Percentiles rank a stretch among this genome's conserved stretches.
Conservation (phyloP, 2,329 filamentous ascomycete genomes). For the Sodiomyces alkalinus region DNA sequence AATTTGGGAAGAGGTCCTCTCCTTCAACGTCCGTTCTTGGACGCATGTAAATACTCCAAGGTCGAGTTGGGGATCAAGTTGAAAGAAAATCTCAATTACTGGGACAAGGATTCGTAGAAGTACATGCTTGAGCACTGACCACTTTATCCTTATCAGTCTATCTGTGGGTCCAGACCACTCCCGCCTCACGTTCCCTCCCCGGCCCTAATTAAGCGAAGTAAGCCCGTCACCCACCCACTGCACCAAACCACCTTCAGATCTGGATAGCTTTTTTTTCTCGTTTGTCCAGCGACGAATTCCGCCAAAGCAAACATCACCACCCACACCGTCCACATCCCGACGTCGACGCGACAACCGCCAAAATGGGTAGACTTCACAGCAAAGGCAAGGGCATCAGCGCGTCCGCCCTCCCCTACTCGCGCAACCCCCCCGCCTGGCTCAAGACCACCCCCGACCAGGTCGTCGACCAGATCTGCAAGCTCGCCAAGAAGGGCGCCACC, state of each 20-base stretch:
- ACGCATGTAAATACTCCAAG: too few species aligned
- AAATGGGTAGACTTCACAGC: conserved; percentile 96
- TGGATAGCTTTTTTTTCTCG: conserved; percentile 4
- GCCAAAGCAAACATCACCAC: conserved; percentile 6
- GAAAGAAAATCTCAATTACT: too few species aligned
- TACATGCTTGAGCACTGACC: too few species aligned
- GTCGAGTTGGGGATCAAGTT: too few species aligned
- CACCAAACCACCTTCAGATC: conserved; percentile 5
- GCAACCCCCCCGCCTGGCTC: conserved; percentile 83
- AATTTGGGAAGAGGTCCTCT: too few species aligned
- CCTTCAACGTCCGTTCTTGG: too few species aligned
- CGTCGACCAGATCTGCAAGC: conserved; percentile 97
- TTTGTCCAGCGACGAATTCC: conserved; percentile 7
- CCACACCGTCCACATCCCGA: conserved; percentile 10
- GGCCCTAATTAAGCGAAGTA: conserved; percentile 32
- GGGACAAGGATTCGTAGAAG: too few species aligned
- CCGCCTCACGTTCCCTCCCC: conserved; percentile 6
- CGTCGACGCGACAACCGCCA: conserved; percentile 31
- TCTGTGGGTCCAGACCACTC: conserved; percentile 1
- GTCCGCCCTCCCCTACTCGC: conserved; percentile 94
- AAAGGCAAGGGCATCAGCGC: conserved; percentile 98
- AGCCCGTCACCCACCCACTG: conserved; percentile 4
- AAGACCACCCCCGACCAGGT: conserved; percentile 98
- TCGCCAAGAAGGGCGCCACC: conserved; percentile 96
- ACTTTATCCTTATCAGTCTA: too few species aligned